Conservation (phyloP, 2,329 filamentous ascomycete genomes). For the Fusarium chaquense region DNA sequence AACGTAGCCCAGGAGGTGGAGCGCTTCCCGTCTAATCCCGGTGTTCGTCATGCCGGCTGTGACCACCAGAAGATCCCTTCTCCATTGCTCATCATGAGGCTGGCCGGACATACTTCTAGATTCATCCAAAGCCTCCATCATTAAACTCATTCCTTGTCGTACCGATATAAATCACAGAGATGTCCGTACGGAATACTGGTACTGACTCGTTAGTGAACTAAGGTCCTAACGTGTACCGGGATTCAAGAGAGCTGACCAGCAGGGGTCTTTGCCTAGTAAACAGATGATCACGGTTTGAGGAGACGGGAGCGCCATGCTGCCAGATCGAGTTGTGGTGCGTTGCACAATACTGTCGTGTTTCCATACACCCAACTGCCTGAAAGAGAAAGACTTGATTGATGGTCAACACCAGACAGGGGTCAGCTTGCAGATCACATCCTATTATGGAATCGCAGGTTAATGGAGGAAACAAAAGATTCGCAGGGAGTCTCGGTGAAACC, state of each 20-base stretch:
- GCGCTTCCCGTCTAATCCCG: constrained; percentile 34
- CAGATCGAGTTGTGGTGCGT: constrained; percentile 28
- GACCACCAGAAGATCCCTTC: constrained; percentile 26
- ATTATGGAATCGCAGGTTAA: background rate
- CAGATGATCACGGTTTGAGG: constrained; percentile 20
- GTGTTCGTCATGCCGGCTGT: constrained; percentile 36
- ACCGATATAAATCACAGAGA: constrained; percentile 16
- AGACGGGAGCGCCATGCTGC: constrained; percentile 11
- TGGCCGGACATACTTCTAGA: constrained; percentile 39
- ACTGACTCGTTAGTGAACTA: constrained; percentile 39
- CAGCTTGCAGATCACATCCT: constrained; percentile 16
- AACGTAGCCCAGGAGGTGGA: constrained; percentile 28
- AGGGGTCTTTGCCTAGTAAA: constrained; percentile 25
- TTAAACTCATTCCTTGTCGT: constrained; percentile 26
- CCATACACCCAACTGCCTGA: constrained; percentile 17
- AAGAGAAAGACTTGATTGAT: constrained; percentile 20
- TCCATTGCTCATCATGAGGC: constrained; percentile 43
- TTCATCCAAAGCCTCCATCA: constrained; percentile 42
- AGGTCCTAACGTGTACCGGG: constrained; percentile 4
- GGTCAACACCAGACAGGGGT: constrained; percentile 10
- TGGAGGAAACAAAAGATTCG: constrained; percentile 19
- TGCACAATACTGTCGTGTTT: constrained; percentile 22
- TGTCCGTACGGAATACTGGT: background rate
- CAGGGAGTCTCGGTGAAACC: constrained; percentile 11
- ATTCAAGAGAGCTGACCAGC: constrained; percentile 18